Evolutionary conservation across 495 filamentous ascomycete species (phyloP), one percentile per base, ranked within the genome.

Genomic region (Pyrenula massariospora): DNA sequence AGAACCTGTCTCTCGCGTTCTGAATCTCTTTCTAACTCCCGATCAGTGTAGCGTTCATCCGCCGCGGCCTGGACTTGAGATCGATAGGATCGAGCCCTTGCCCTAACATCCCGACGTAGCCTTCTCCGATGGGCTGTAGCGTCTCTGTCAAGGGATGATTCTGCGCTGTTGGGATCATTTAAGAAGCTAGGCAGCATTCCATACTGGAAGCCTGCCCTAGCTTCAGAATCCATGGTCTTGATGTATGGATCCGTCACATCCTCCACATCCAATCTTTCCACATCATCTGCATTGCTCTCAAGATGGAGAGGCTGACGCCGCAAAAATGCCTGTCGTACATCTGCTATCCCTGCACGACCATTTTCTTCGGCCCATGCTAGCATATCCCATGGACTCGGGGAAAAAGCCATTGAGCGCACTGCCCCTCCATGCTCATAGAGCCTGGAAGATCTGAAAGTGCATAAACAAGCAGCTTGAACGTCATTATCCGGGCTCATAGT

Each of bases 341-440:
- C 93, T 2, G 87, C 87, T 50, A 97, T 75, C 11, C 90, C 91
- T 31, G 92, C 79, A 60, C 87, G 79, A 10, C 89, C 91, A 58
- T 84, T 85, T 59, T 95, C 86, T 70, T 98, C 93, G 21, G 90
- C 82, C 91, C 92, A 96, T 22, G 94, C 87, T 31, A 98, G 76
- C 15, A 98, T 79, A 67, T 98, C 92, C 80, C 84, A 88, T 10
- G 91, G 89, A 20, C 86, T 88, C 1, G 93, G 91, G 0, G 88
- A 86, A 65, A 98, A 98, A 22, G 83, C 77, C 84, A 98, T 92
- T 55, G 89, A 87, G 54, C 93, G 82, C 54, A 98, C 83, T 50
- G 93, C 90, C 56, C 94, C 92, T 20, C 75, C 77, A 50, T 82
- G 81, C 20, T 65, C 67, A 55, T 73, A 73, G 10, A 81, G 72